Conservation (phyloP, 805 yeast species). For the Starmerella gropengiesseri region DNA sequence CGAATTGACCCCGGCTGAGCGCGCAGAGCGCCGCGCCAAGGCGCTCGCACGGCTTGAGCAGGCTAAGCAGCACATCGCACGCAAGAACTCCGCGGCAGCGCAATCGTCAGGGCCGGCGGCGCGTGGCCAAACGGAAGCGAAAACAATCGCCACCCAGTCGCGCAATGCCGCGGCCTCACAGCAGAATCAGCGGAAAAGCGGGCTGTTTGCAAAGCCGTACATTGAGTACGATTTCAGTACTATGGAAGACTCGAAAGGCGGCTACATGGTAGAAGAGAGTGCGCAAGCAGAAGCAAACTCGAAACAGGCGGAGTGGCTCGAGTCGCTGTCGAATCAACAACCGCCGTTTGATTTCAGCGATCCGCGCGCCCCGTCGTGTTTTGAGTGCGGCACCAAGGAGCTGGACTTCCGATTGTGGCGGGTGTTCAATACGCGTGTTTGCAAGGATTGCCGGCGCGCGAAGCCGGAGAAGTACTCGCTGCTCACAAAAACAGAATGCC, state of each 20-base stretch:
- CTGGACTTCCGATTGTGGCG: conserved; percentile 61
- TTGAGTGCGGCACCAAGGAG: conserved; percentile 72
- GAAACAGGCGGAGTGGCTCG: conserved; percentile 23
- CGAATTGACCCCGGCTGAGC: conserved; percentile 18
- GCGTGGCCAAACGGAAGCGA: conserved; percentile 6
- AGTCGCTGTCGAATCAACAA: conserved; percentile 29
- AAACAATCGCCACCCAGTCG: conserved; percentile 9
- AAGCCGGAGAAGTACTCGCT: conserved; percentile 81
- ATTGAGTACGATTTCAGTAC: conserved; percentile 62
- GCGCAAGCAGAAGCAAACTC: conserved; percentile 9
- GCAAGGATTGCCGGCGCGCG: conserved; percentile 61
- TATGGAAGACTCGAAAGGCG: conserved; percentile 84
- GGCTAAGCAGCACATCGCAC: conserved; percentile 17
- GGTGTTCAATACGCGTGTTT: conserved; percentile 62
- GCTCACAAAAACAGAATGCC: conserved; percentile 89
- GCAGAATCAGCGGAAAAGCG: conserved; percentile 10
- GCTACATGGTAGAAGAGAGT: conserved; percentile 49
- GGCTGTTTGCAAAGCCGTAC: conserved; percentile 26
- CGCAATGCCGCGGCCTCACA: conserved; percentile 16
- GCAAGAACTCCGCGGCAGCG: not conserved
- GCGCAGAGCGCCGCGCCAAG: conserved; percentile 20
- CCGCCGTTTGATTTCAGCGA: conserved; percentile 38
- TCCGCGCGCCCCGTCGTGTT: conserved; percentile 67
- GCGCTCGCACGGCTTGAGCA: conserved; percentile 23
- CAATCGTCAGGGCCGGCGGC: not conserved